Base-by-base conservation (phyloP, 495 filamentous ascomycete species). In the Gamarada debralockiae region DNA sequence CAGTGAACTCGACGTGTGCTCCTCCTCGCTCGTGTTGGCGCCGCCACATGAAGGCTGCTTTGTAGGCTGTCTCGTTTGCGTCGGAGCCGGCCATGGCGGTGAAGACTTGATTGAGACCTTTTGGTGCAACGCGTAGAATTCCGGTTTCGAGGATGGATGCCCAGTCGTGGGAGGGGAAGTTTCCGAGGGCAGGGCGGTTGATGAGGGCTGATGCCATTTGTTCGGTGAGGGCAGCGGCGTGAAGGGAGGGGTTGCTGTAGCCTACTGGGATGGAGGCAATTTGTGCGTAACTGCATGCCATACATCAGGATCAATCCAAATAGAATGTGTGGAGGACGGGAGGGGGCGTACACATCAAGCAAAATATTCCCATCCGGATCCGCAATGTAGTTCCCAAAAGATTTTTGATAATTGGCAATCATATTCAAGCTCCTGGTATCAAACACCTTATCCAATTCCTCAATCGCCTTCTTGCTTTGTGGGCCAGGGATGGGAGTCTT, bases 1-100 rank as follows among this genome's bases (percentile, higher is more conserved):
- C 75, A 17, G 89, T 85, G 73, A 97, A 97, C 57, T 92, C 90
- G 24, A 87, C 87, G 41, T 85, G 64, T 52, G 78, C 67, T 21
- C 92, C 92, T 60, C 93, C 93, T 57, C 93, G 88, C 72, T 96
- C 83, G 38, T 84, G 80, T 66, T 91, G 90, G 20, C 92, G 86
- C 56, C 86, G 86, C 82, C 88, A 98, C 85, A 98, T 98, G 77
- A 97, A 97, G 50, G 93, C 93, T 33, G 93, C 93, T 71, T 98
- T 98, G 79, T 92, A 99, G 45, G 95, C 95, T n/a, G 90, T 90
- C 71, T 99, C 95, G 75, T 97, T 97, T 69, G 93, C 95, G 65
- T 98, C 93, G 8, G 90, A 96, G 58, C 93, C 93, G 47, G 92
- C 83, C 82, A 91, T 89, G 59, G 86, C 92, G 21, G 93, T 98